Evolutionary conservation across 495 filamentous ascomycete species (phyloP).

Genomic region (Penicillium atrosanguineum): DNA sequence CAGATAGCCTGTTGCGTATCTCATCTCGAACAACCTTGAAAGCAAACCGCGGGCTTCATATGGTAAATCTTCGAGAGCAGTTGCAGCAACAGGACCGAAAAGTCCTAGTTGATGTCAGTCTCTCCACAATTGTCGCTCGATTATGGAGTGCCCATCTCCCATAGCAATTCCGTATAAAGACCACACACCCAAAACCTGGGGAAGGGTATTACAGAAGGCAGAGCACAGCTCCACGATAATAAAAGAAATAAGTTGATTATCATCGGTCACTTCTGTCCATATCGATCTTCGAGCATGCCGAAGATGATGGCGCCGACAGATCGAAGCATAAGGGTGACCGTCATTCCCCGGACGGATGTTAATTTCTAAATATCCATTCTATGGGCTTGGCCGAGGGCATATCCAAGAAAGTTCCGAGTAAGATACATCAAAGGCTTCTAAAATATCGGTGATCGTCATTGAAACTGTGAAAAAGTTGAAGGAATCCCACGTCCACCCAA

Average conservation of each 20-base stretch:
- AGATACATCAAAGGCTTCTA: conserved; percentile 28
- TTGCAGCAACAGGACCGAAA: conserved; percentile 76
- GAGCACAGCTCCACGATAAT: conserved; percentile 69
- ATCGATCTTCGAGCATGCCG: conserved; percentile 68
- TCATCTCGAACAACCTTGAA: conserved; percentile 71
- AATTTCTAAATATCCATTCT: background rate
- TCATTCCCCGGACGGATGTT: conserved; percentile 57
- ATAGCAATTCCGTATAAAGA: conserved; percentile 75
- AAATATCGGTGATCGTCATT: conserved; percentile 35
- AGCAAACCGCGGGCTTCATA: conserved; percentile 64
- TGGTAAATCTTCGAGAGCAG: conserved; percentile 74
- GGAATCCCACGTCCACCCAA: conserved; percentile 41
- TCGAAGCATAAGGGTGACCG: conserved; percentile 72
- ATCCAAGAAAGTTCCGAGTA: conserved; percentile 38
- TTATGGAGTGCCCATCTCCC: conserved; percentile 47
- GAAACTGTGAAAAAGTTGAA: conserved; percentile 44
- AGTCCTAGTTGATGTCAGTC: conserved; percentile 35
- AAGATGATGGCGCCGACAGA: conserved; percentile 67
- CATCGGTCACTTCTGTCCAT: conserved; percentile 79
- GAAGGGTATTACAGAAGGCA: conserved; percentile 67
- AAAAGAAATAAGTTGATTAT: conserved; percentile 71
- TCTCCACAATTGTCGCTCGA: too few species aligned
- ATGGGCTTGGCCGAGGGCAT: background rate
- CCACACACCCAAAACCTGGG: conserved; percentile 65
- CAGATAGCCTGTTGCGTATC: conserved; percentile 74